These are phyloP conservation scores for Phytopythium chamaehyphon DNA, from an alignment of 352 stramenopile genomes.

Conservation along the genomic window DNA sequence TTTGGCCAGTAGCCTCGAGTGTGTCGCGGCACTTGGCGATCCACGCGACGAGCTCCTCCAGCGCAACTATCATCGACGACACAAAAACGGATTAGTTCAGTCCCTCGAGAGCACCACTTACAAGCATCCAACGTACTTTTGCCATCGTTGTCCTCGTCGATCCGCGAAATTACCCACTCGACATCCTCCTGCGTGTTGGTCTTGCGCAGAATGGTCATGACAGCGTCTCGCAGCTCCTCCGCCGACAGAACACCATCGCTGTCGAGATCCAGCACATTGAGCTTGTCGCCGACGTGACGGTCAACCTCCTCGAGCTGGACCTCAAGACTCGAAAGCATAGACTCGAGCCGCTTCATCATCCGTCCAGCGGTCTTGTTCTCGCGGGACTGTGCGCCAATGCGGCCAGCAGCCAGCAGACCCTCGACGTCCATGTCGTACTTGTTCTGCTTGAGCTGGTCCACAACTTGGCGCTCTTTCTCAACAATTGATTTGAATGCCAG, in stretches of 20 bases:
- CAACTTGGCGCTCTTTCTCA: conserved; percentile 79
- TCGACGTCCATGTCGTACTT: conserved; percentile 89
- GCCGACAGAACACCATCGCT: conserved; percentile 92
- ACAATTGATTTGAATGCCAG: conserved; percentile 86
- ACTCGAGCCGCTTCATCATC: conserved; percentile 92
- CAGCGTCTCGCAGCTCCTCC: conserved; percentile 94
- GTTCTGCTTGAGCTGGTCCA: conserved; percentile 85
- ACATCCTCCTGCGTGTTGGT: conserved; percentile 94
- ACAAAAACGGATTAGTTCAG: conserved; percentile 20
- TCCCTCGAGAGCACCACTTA: too few species aligned
- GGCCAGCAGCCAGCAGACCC: conserved; percentile 66
- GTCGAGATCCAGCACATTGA: conserved; percentile 98
- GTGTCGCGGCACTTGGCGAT: conserved; percentile 85
- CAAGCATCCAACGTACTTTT: conserved; percentile 46
- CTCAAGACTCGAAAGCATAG: conserved; percentile 94
- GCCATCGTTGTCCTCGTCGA: conserved; percentile 90
- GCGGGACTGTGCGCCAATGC: conserved; percentile 68
- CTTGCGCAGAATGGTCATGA: conserved; percentile 94
- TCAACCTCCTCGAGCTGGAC: conserved; percentile 94
- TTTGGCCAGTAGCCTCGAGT: conserved; percentile 81
- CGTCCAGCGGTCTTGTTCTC: conserved; percentile 89
- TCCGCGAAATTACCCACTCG: conserved; percentile 91
- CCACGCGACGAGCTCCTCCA: conserved; percentile 92
- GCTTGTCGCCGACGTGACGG: conserved; percentile 95
- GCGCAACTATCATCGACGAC: conserved; percentile 66